Percentiles rank a stretch among this genome's conserved stretches.
Evolutionary conservation across 164 flowering plant species (phyloP).

Genomic region (Sextonia rubra): DNA sequence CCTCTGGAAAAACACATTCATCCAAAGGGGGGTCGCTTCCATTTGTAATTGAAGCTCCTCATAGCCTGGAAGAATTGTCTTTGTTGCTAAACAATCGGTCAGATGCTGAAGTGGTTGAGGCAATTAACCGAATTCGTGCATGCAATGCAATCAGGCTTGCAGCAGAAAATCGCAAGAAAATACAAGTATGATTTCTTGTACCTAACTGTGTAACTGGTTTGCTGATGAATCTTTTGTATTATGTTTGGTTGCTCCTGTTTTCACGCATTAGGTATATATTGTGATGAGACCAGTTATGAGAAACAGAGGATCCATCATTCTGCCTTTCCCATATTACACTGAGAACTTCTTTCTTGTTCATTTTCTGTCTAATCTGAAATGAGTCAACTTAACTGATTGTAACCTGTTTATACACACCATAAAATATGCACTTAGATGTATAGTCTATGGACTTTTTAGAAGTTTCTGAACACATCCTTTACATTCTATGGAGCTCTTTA

Average conservation of each 20-base stretch:
- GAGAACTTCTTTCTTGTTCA: too few relatives aligned
- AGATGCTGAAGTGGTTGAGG: conserved; percentile 52
- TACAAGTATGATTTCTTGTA: conserved; percentile 54
- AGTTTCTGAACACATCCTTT: too few relatives aligned
- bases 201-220: neutral
- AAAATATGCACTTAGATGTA: too few relatives aligned
- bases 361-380: too few relatives aligned
- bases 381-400: too few relatives aligned
- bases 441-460: too few relatives aligned
- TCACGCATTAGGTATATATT: too few relatives aligned
- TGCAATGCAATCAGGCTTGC: conserved; percentile 70
- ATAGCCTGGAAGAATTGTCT: conserved; percentile 50
- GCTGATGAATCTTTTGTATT: neutral
- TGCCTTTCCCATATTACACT: too few relatives aligned
- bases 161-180: conserved; percentile 85
- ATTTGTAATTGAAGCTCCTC: conserved; percentile 73
- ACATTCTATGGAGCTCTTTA: too few relatives aligned
- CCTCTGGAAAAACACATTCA: conserved; percentile 18
- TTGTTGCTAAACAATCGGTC: conserved; percentile 53
- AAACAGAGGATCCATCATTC: too few relatives aligned
- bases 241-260: neutral
- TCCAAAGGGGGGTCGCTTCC: conserved; percentile 45
- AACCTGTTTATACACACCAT: too few relatives aligned
- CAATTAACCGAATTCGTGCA: conserved; percentile 62
- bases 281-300: too few relatives aligned